A percentile compares a stretch with the other conserved stretches of the same genome.
phyloP scores from a whole-genome alignment of 495 filamentous ascomycete genomes.

The Chaetomium cochliodes region DNA sequence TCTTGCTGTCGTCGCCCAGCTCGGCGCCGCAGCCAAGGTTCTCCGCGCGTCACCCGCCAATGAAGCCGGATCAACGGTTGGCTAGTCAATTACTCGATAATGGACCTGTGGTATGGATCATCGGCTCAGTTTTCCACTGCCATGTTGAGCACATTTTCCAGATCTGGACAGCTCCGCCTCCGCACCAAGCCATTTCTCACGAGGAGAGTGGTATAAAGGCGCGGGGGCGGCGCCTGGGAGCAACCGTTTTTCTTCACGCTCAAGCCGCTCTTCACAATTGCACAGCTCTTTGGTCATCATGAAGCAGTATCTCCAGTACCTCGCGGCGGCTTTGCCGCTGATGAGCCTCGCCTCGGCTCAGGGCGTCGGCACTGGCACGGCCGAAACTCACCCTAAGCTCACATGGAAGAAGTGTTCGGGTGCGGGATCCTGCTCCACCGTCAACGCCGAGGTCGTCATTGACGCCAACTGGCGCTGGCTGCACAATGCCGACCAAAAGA shows the following conservation, averaged over 20 bases:
- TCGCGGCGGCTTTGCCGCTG: conserved; percentile 36
- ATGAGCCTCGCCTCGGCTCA: conserved; percentile 44
- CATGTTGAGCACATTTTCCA: conserved; percentile 16
- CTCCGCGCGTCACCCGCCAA: conserved; percentile 16
- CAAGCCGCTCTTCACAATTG: not conserved
- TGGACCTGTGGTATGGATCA: conserved; percentile 27
- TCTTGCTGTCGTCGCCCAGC: conserved; percentile 16
- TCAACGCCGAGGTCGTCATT: conserved; percentile 48
- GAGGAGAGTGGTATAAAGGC: not conserved
- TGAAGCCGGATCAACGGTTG: conserved; percentile 19
- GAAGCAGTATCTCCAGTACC: conserved; percentile 34
- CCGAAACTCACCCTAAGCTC: conserved; percentile 60
- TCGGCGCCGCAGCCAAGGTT: conserved; percentile 22
- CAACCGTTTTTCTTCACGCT: not conserved
- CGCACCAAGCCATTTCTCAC: not conserved
- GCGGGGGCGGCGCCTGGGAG: not conserved
- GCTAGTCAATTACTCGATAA: conserved; percentile 22
- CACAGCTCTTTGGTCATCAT: conserved; percentile 16
- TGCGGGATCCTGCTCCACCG: conserved; percentile 49
- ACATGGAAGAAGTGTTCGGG: conserved; percentile 58
- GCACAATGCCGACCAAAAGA: conserved; percentile 39
- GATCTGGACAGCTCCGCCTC: conserved; percentile 13
- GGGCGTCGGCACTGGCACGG: conserved; percentile 52
- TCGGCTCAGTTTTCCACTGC: conserved; percentile 28
- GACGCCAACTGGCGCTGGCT: conserved; percentile 57